phyloP scores from a whole-genome alignment of 768 basidiomycete genomes.

The Mycena belliarum region DNA sequence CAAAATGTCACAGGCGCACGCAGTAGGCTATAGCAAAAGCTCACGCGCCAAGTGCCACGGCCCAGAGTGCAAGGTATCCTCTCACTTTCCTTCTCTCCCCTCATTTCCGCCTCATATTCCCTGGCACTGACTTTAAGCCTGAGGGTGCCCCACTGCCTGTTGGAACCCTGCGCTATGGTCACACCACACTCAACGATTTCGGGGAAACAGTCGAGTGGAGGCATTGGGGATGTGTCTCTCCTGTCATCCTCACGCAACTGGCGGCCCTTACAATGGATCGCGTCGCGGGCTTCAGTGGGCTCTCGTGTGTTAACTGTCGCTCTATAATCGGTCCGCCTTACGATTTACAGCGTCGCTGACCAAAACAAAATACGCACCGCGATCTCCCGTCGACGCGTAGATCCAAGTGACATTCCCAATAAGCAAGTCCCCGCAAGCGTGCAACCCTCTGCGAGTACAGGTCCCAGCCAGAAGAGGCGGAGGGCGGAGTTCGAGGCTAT shows the following conservation, averaged over 20 bases:
- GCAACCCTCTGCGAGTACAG: conserved; percentile 3
- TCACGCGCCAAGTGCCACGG: conserved; percentile 70
- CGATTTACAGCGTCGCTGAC: conserved; percentile 50
- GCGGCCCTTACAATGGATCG: conserved; percentile 41
- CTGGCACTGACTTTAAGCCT: background rate
- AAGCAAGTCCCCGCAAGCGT: background rate
- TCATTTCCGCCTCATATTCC: too few relatives aligned
- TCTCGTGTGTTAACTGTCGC: conserved; percentile 60
- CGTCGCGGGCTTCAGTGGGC: conserved; percentile 50
- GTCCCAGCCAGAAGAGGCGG: conserved; percentile 45
- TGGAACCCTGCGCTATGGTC: conserved; percentile 69
- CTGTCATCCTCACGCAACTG: conserved; percentile 52
- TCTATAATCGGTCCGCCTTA: background rate
- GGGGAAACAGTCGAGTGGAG: conserved; percentile 74
- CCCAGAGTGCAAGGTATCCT: conserved; percentile 49
- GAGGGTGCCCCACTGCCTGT: conserved; percentile 51
- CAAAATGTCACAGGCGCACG: conserved; percentile 26
- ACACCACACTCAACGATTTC: conserved; percentile 41
- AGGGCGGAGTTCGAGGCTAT: conserved; percentile 35
- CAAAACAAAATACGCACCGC: conserved; percentile 64
- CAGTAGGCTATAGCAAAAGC: conserved; percentile 59
- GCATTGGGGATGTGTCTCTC: conserved; percentile 80
- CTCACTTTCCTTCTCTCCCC: background rate
- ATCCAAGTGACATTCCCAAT: conserved; percentile 57
- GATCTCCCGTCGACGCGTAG: conserved; percentile 52